Evolutionary conservation across 441 rosid genomes (phyloP), one percentile per base, ranked within the genome.

Genomic region (Erodium texanum): DNA sequence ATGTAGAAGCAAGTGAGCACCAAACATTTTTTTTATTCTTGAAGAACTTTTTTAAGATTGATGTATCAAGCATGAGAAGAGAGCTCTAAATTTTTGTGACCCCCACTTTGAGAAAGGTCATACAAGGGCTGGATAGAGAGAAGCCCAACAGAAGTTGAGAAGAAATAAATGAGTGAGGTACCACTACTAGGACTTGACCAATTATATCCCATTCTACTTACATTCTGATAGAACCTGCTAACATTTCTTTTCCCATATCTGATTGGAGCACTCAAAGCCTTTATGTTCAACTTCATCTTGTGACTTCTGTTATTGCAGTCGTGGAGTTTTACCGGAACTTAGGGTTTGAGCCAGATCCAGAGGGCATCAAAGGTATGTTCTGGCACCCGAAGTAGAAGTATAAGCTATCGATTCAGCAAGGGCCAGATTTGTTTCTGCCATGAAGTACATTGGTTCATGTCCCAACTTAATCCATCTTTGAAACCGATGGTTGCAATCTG

Each of bases 281-380:
- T 20, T 20, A 58, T 58, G 15, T 10, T 58, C 22, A 9, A 58
- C 63, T 1, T 0, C 59, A n/a, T 24, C 38, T 65, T 62, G 14
- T 68, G 50, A 15, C 8, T 18, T 62, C 11, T 61, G 38, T 24
- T 41, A 15, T 63, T 79, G 86, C 83, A 90, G 97, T 93, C 72
- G 95, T 93, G 76, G 99, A 89, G 54, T 93, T 93, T 83, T 93
- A 93, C 79, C 88, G 74, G 73, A 91, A 90, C 71, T 78, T 93
- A 73, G 99, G 99, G 16, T 93, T 93, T 72, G 88, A 93, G 70
- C 86, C 97, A 43, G 99, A 93, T 73, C 99, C 97, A 34, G 97
- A 93, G 75, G 99, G 97, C 77, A 86, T 93, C 74, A 93, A 93
- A 73, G 97, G 99, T 66, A 93, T 93, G 99, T 93, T 93, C 80